Conservation (phyloP, 164 flowering plant species). For the Paratinospora sagittata region DNA sequence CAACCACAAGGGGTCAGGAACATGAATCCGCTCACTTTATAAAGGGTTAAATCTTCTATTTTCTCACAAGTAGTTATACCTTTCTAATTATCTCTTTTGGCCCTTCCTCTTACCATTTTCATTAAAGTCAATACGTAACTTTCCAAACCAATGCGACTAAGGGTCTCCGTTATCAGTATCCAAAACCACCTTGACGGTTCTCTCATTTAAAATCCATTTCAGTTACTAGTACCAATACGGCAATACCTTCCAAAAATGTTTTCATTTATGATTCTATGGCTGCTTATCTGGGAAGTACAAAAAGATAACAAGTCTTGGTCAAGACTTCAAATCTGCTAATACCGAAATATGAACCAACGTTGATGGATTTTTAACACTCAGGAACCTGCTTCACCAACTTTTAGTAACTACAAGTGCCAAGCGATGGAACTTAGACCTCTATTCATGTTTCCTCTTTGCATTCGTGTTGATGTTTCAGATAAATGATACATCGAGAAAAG, state of each 20-base stretch:
- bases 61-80: not conserved
- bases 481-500: not conserved
- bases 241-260: not conserved
- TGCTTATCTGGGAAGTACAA: too few relatives aligned
- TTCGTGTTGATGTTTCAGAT: not conserved
- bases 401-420: not conserved
- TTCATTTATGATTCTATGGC: not conserved
- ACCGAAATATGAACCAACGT: too few relatives aligned
- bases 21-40: not conserved
- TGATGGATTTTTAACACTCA: too few relatives aligned
- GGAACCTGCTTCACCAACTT: too few relatives aligned
- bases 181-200: not conserved
- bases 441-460: not conserved
- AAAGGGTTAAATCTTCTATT: not conserved
- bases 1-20: not conserved
- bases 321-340: too few relatives aligned
- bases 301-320: too few relatives aligned
- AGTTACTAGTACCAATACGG: not conserved
- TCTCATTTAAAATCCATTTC: not conserved
- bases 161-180: not conserved
- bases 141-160: not conserved
- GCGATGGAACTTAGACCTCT: not conserved
- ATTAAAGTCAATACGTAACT: not conserved
- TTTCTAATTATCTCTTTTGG: not conserved
- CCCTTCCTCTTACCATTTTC: too few relatives aligned